Evolutionary conservation across 805 yeast species (phyloP), one percentile per base, ranked within the genome.

Genomic region (Torulaspora maleeae): DNA sequence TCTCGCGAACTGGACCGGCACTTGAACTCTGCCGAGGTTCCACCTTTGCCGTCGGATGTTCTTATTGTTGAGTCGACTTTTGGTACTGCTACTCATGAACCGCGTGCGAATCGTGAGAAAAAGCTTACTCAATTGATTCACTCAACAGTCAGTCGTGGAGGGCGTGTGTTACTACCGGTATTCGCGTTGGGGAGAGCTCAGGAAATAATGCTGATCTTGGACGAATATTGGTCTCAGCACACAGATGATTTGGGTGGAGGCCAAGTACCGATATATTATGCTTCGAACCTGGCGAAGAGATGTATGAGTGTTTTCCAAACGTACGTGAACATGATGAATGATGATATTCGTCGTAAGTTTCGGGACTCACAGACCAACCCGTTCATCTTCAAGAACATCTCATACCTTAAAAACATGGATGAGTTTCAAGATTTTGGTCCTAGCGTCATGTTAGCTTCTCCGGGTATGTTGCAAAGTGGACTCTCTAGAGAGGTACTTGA

Each of bases 401-500:
- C 84, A 53, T 85, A 86, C 54, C 76, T 93, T 38, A 80, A 85
- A 49, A 83, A 81, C 51, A 69, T 90, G 44, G 96, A 90, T 45
- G 78, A 79, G 52, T 83, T 93, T 60, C 95, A 89, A 57, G 99
- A 93, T 64, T 76, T 88, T 54, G 95, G 95, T 0, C 96, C 99
- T 3, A 88, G 96, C 54, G 98, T 93, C 16, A 90, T 93, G 67
- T 78, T 93, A 28, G 99, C 99, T 0, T 81, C 95, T 36, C 99
- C 99, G 0, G 99, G 99, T 63, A 93, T 93, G 99, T 72, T 93
- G 39, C 99, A 91, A 64, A 90, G 86, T 62, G 99, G 99, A 50
- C 82, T 90, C 2, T 88, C 97, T 0, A 75, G 99, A 55, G 93
- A 86, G 55, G 72, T 93, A 16, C 73, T 93, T 24, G 99, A 93